These are phyloP conservation scores for Talaromyces proteolyticus DNA, from an alignment of 495 filamentous ascomycete genomes.

Conservation along the genomic window DNA sequence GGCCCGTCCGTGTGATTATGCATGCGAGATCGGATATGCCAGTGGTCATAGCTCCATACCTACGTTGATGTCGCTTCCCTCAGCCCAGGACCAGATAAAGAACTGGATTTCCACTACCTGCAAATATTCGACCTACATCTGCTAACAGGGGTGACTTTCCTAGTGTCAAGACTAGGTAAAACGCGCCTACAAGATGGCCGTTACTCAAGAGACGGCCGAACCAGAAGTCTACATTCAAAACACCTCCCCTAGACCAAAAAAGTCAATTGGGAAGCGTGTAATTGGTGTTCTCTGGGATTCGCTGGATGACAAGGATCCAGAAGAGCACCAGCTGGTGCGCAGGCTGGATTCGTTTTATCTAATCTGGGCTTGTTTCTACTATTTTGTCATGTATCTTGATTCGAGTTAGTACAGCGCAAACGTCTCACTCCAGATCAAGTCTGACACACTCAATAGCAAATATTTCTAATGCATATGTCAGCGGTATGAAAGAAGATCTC, in stretches of 20 bases:
- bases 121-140: too few relatives aligned
- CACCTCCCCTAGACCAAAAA: neutral
- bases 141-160: too few relatives aligned
- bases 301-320: conserved; percentile 2
- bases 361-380: conserved; percentile 1
- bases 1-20: too few relatives aligned
- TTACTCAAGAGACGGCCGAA: neutral
- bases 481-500: conserved; percentile 54
- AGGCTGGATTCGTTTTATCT: neutral
- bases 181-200: too few relatives aligned
- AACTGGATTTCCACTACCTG: too few relatives aligned
- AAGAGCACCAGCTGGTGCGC: conserved; percentile 4
- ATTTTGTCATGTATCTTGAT: conserved; percentile 7
- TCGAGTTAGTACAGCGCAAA: conserved; percentile 5
- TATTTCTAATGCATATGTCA: conserved; percentile 6
- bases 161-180: too few relatives aligned
- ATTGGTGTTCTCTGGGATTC: conserved; percentile 5
- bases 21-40: too few relatives aligned
- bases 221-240: neutral
- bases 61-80: too few relatives aligned
- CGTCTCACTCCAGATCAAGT: neutral
- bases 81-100: too few relatives aligned
- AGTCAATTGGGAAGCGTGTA: neutral
- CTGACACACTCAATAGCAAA: neutral
- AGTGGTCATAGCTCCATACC: too few relatives aligned